Evolutionary conservation across 2,329 filamentous ascomycete genomes (phyloP), one percentile per base, ranked within the genome.

Genomic region (Dendrostoma leiphaemia): DNA sequence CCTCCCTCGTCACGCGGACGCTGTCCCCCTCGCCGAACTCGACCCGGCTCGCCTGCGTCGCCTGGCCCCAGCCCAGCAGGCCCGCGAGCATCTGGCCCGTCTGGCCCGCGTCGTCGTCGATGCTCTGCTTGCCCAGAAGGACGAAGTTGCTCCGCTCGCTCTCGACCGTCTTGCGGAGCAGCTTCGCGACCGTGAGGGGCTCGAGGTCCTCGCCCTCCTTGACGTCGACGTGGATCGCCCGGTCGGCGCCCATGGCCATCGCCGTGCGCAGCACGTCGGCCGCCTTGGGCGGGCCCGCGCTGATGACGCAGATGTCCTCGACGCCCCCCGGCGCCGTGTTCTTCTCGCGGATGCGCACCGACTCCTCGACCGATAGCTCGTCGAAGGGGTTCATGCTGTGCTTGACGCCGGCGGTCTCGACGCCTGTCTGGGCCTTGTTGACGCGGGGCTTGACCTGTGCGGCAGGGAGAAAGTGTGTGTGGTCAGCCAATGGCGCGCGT

Each of bases 381-480:
- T 99, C 94, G 76, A 99, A 99, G 19, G 94, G 94, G 81, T 97
- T 99, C 84, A 99, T 93, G 70, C 88, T 92, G 82, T 97, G 93
- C 76, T 97, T 97, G 67, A 97, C 91, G 63, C 90, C 90, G 61
- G 87, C 81, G 52, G 90, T 96, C 75, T 97, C 93, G 74, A 99
- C 88, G 68, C 85, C 93, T 58, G 93, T 97, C 74, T 83, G 81
- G 65, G 83, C 74, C 71, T 85, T 86, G 77, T 87, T 87, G 70
- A 87, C 82, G 63, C 84, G 82, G 54, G 83, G 83, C 67, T 86
- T 86, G 77, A 86, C 82, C 84, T 87, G 63, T n/a, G n/a, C n/a
- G n/a, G 26, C 62, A 51, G 51, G 47, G 35, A 53, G 57, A 48
- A 23, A 43, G 10, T 21, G 17, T 13, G 8, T 28, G 17, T 29